Base-by-base conservation (phyloP, 2,329 filamentous ascomycete genomes). In the Alternaria ventricosa region DNA sequence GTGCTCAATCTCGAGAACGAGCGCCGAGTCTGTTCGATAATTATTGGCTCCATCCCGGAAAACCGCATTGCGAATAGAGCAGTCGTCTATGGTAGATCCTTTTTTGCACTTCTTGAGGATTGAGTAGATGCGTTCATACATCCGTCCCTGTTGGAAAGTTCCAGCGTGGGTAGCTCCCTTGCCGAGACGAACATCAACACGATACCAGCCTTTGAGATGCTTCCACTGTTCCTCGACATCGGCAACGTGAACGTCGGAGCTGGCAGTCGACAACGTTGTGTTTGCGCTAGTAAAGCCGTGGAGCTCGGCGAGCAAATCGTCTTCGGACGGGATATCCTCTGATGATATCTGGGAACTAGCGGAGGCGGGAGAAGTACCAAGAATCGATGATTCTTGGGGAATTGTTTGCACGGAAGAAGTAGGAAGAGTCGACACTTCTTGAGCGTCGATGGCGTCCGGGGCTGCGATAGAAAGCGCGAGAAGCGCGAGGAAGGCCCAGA, bases 91-190 rank as follows among this genome's bases (percentile, higher is more conserved):
- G n/a, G 22, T 41, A 13, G 22, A 22, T 1, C 47, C 55, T 8
- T 22, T 25, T 27, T 30, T 51, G 18, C 60, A 62, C 18, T 28
- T 20, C 7, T 59, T 62, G 10, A 62, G 15, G 5, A 45, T 18
- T 1, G 27, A 18, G 30, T 62, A 62, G 2, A 62, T 36, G 43
- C 60, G 60, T 10, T 54, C 41, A 30, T 59, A 62, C 28, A 62
- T 33, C 18, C 60, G 60, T 7, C 22, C 47, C 41, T 23, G 33
- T 4, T 28, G 47, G n/a, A 62, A 57, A 13, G 55, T 62, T 25
- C 60, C 60, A 13, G 27, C 25, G 41, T 62, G 55, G 12, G 55
- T 59, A 3, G 28, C 27, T 3, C 15, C 22, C 10, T 25, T 10
- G 28, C 60, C 55, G 6, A 62, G 22, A 5, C 60, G 60, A 11